Evolutionary conservation across 1,284 basidiomycete genomes (phyloP).

Genomic region (Cerioporus squamosus): DNA sequence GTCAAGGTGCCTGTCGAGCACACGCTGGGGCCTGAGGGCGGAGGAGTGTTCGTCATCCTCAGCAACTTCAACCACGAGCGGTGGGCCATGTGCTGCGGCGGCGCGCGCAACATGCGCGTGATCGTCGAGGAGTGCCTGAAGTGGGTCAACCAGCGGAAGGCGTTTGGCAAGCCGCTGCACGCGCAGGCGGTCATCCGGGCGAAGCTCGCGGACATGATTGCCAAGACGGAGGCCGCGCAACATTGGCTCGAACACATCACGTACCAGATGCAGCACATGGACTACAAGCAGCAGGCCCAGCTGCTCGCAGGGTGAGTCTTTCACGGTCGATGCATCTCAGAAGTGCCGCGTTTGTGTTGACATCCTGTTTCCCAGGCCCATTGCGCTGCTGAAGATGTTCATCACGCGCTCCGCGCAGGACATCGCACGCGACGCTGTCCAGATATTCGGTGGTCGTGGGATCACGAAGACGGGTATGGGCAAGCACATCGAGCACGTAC

Average conservation of each 20-base stretch:
- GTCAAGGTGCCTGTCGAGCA: slow-evolving; percentile 85
- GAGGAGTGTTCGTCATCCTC: slow-evolving; percentile 82
- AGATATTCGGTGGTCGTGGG: slow-evolving; percentile 58
- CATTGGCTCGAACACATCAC: slow-evolving; percentile 91
- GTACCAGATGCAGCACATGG: slow-evolving; percentile 92
- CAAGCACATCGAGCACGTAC: slow-evolving; percentile 61
- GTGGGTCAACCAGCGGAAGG: slow-evolving; percentile 82
- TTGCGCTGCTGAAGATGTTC: slow-evolving; percentile 38
- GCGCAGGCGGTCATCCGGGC: slow-evolving; percentile 84
- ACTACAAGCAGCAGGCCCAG: slow-evolving; percentile 45
- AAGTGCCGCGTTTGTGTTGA: slow-evolving; percentile 2
- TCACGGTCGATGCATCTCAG: not conserved
- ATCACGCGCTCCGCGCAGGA: slow-evolving; percentile 36
- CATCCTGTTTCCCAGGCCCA: slow-evolving; percentile 22
- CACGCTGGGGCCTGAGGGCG: slow-evolving; percentile 84
- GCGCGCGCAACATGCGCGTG: slow-evolving; percentile 56
- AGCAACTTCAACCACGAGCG: slow-evolving; percentile 79
- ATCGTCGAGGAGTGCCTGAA: slow-evolving; percentile 76
- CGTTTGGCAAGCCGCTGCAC: slow-evolving; percentile 86
- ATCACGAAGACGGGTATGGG: slow-evolving; percentile 63
- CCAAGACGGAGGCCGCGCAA: slow-evolving; percentile 80
- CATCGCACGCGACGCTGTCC: slow-evolving; percentile 50
- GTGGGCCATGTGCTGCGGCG: slow-evolving; percentile 72
- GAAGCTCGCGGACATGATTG: slow-evolving; percentile 88
- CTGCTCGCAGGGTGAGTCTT: slow-evolving; percentile 44